Evolutionary conservation across 2,329 filamentous ascomycete species (phyloP), one percentile per base, ranked within the genome.

Genomic region (Sordariomycetes sp.): DNA sequence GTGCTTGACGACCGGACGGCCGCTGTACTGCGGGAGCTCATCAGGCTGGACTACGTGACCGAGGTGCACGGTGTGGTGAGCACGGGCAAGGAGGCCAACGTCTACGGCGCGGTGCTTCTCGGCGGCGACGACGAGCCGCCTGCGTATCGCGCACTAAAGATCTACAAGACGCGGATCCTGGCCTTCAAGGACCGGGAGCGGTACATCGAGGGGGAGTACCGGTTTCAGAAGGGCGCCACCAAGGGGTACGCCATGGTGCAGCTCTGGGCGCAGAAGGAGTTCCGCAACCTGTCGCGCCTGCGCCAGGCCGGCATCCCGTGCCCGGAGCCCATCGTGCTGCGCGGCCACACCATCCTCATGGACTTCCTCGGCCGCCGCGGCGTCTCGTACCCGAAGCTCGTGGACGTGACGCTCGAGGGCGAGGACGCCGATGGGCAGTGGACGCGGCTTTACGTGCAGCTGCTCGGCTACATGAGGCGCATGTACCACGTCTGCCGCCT

Each of bases 171-270:
- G 8, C 88, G 89, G 57, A 99, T 99, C 62, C 76, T 99, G 35
- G 90, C 95, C 25, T 99, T 99, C 82, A 97, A 97, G 74, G 94
- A 99, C 72, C 82, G 94, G 59, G 91, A 96, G 72, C 87, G 90
- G 65, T 99, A 99, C 71, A 94, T 99, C 61, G 87, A 87, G 1
- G 94, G 94, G 62, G 94, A 99, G 72, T 90, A 91, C 72, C 80
- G 94, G 25, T 99, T 99, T 76, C 83, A 89, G 63, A 80, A 84
- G 60, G 55, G 55, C 4, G 92, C 92, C 68, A 94, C 92, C 73
- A 97, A 96, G 76, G 87, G 87, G 62, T 95, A 90, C 72, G 96
- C 90, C 74, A 97, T 97, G 92, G 92, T 99, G 63, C 95, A 96
- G 71, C 78, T 96, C 25, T 99, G 94, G 94, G 95, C 95, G 0